These are phyloP conservation scores for Orbilia ellipsospora DNA, from an alignment of 2,329 filamentous ascomycete species.

Conservation along the genomic window DNA sequence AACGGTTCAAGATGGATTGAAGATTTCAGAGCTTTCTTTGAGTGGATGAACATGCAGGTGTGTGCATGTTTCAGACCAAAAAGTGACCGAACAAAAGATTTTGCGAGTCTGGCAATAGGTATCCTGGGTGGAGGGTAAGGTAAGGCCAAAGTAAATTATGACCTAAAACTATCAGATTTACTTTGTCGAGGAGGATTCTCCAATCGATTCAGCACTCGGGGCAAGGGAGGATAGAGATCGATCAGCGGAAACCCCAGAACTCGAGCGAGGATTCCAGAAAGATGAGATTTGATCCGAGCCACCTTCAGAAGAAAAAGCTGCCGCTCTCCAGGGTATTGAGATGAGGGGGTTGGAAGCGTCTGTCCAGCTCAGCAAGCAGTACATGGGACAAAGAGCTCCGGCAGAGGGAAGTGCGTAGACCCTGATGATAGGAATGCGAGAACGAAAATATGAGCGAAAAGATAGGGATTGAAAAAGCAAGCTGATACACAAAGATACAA, in stretches of 20 bases:
- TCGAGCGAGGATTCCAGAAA: background rate
- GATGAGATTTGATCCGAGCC: no score
- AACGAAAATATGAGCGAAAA: conserved; percentile 6
- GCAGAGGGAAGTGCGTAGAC: background rate
- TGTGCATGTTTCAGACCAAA: conserved; percentile 13
- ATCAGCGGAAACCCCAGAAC: background rate
- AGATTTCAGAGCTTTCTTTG: background rate
- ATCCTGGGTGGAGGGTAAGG: background rate
- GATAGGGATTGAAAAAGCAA: conserved; percentile 4
- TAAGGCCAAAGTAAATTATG: background rate
- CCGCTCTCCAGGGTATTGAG: background rate
- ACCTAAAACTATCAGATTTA: no score
- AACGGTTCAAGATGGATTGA: background rate
- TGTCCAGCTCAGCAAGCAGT: conserved; percentile 33
- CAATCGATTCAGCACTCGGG: no score
- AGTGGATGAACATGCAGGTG: background rate
- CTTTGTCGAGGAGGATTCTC: no score
- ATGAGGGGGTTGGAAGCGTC: conserved; percentile 5
- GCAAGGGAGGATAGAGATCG: background rate
- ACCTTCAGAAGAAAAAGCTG: no score
- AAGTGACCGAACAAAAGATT: background rate
- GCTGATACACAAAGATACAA: conserved; percentile 25
- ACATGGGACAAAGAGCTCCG: conserved; percentile 14
- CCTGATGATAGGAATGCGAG: conserved; percentile 24
- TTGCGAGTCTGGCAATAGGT: background rate